Base-by-base conservation (phyloP, 352 stramenopile species). In the Phytopythium mirpurense region DNA sequence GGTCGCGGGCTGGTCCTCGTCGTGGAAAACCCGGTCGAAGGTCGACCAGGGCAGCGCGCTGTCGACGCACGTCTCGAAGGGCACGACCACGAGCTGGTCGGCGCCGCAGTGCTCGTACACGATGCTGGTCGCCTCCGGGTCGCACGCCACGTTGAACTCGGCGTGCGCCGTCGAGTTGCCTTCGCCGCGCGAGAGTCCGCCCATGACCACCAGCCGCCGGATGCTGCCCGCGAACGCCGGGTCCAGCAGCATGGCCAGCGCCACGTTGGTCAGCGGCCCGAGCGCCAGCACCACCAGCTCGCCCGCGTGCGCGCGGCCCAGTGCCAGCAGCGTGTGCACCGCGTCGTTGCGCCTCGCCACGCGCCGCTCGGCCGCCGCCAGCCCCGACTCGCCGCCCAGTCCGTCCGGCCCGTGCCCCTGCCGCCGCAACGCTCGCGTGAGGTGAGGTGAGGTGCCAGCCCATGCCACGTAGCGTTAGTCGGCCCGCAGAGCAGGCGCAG, bases 61-160 rank as follows among this genome's bases (percentile, higher is more conserved):
- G 63, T 93, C 78, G 16, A 57, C 58, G 21, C 55, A 76, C 15
- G 78, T 89, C 67, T 93, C 83, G 59, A 88, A 82, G 14, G 80
- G 78, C 56, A 93, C 56, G 31, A 90, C 71, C 21, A 74, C 53
- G 23, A 91, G 64, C 59, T 91, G 81, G 21, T 72, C 66, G 31
- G 78, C 69, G 15, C 40, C 61, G 63, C 76, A 81, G 62, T 91
- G 72, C 60, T 85, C 57, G 41, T 85, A 79, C 24, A 91, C 72
- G 23, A 90, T 91, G 48, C 76, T 62, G 16, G 81, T 85, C 1
- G 83, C 83, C 59, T 93, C 83, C 7, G 83, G 83, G 59, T 93
- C 83, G 56, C 81, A 90, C 37, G 69, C 76, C 18, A 89, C 78
- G 60, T 93, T 93, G 55, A 90, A 93, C 57, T 93, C 83, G 0